Evolutionary conservation across 2,329 filamentous ascomycete species (phyloP).

Genomic region (Epichloe sylvatica): DNA sequence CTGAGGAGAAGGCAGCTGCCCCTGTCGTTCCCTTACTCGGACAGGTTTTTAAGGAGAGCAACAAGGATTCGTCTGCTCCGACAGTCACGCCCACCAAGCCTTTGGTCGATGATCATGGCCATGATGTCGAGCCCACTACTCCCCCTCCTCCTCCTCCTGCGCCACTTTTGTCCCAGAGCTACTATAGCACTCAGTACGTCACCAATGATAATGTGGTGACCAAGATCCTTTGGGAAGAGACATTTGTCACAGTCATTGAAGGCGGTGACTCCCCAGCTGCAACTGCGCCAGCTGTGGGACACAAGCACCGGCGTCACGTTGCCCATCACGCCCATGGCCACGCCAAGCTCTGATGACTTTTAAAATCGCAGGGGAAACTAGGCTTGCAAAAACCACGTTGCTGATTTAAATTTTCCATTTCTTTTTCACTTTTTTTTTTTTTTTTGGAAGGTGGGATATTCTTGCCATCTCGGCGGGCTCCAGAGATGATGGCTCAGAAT

Average conservation of each 20-base stretch:
- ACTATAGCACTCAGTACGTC: conserved; percentile 37
- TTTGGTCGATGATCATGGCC: not conserved
- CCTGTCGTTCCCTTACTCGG: conserved; percentile 25
- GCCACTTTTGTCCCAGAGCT: conserved; percentile 16
- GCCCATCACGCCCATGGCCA: conserved; percentile 28
- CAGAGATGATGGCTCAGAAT: conserved; percentile 15
- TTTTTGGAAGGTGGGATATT: conserved; percentile 5
- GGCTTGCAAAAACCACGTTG: conserved; percentile 9
- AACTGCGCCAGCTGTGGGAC: conserved; percentile 10
- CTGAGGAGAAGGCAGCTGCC: conserved; percentile 20
- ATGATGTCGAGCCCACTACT: conserved; percentile 5
- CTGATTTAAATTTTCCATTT: conserved; percentile 4
- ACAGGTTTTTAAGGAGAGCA: conserved; percentile 27
- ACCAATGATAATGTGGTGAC: conserved; percentile 37
- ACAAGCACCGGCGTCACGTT: conserved; percentile 15
- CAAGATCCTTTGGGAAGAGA: conserved; percentile 44
- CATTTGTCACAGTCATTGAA: conserved; percentile 38
- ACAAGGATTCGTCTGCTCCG: not conserved
- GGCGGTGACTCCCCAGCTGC: conserved; percentile 27
- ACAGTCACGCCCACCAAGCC: not conserved
- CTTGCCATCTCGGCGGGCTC: conserved; percentile 23
- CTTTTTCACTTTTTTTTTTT: conserved; percentile 6
- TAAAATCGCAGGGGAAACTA: conserved; percentile 5
- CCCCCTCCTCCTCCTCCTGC: conserved; percentile 5
- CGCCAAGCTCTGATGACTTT: conserved; percentile 13